phyloP scores from a whole-genome alignment of 768 basidiomycete species.

The Dentipellis fragilis region DNA sequence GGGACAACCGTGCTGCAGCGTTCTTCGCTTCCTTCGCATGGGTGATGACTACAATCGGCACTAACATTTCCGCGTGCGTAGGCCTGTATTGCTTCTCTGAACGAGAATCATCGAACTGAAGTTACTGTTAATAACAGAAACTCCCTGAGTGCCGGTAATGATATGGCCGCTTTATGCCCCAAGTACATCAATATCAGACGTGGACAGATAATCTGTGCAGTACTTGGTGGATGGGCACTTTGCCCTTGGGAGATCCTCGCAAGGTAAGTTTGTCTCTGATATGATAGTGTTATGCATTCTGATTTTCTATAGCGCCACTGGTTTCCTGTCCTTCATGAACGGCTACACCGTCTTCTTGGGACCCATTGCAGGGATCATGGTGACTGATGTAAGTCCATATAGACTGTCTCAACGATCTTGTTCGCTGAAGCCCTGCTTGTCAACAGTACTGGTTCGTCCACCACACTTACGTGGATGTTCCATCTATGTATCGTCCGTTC shows the following conservation, averaged over 20 bases:
- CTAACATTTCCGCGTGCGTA: constrained; percentile 48
- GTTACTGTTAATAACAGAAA: constrained; percentile 26
- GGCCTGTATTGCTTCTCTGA: no score
- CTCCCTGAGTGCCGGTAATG: constrained; percentile 67
- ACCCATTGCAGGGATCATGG: constrained; percentile 73
- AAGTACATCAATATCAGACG: constrained; percentile 73
- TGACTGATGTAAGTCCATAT: constrained; percentile 35
- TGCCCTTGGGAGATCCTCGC: constrained; percentile 81
- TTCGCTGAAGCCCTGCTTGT: neutral
- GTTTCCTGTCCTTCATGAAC: constrained; percentile 69
- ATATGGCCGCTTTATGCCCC: constrained; percentile 72
- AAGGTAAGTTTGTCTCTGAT: constrained; percentile 19
- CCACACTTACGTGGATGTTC: constrained; percentile 62
- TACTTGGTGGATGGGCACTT: constrained; percentile 80
- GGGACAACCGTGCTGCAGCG: constrained; percentile 78
- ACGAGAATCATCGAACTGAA: no score
- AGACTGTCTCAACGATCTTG: neutral
- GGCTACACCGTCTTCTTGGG: constrained; percentile 84
- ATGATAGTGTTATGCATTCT: constrained; percentile 5
- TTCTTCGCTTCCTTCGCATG: constrained; percentile 80
- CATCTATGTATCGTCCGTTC: constrained; percentile 72
- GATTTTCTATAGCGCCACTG: constrained; percentile 33
- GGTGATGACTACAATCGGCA: constrained; percentile 58
- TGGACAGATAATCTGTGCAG: constrained; percentile 64
- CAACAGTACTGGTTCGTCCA: constrained; percentile 72